A percentile compares a stretch with the other conserved stretches of the same genome.
These are phyloP conservation scores for Oryza meridionalis DNA, from an alignment of 176 grass and related monocot species.

Conservation along the genomic window DNA sequence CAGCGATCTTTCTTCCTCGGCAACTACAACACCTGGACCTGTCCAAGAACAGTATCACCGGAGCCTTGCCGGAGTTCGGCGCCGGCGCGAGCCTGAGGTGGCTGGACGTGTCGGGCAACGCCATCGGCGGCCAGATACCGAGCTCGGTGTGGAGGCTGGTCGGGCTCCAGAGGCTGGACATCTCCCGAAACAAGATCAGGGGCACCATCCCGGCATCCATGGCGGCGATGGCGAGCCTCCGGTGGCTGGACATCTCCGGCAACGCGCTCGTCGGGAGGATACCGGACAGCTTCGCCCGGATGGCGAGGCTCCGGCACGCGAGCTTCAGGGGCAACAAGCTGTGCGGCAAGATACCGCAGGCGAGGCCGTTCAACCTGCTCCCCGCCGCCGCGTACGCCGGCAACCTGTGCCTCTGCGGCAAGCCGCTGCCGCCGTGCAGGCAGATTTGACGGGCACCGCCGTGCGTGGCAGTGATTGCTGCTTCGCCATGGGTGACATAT, in stretches of 20 bases:
- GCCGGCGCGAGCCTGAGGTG: constrained; percentile 30
- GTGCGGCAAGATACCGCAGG: constrained; percentile 74
- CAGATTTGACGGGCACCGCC: constrained; percentile 4
- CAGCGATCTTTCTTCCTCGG: constrained; percentile 36
- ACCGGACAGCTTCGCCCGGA: constrained; percentile 53
- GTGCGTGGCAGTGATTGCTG: background rate
- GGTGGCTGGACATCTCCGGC: constrained; percentile 64
- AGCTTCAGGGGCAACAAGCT: constrained; percentile 70
- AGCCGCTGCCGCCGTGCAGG: constrained; percentile 72
- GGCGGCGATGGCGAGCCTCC: constrained; percentile 48
- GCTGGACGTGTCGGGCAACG: constrained; percentile 66
- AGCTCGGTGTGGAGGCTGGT: constrained; percentile 54
- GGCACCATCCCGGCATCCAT: constrained; percentile 65
- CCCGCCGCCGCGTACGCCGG: constrained; percentile 67
- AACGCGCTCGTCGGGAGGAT: constrained; percentile 71
- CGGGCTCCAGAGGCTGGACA: constrained; percentile 56
- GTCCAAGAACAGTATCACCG: constrained; percentile 66
- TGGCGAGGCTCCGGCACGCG: constrained; percentile 58
- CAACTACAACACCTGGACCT: constrained; percentile 56
- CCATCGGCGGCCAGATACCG: constrained; percentile 65
- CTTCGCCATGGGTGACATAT: background rate
- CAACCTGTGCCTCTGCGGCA: constrained; percentile 81
- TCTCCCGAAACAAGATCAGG: constrained; percentile 63
- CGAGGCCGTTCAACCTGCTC: constrained; percentile 65
- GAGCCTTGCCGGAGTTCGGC: constrained; percentile 58